These are phyloP conservation scores for Lipomyces japonicus DNA, from an alignment of 805 yeast genomes.

Conservation along the genomic window DNA sequence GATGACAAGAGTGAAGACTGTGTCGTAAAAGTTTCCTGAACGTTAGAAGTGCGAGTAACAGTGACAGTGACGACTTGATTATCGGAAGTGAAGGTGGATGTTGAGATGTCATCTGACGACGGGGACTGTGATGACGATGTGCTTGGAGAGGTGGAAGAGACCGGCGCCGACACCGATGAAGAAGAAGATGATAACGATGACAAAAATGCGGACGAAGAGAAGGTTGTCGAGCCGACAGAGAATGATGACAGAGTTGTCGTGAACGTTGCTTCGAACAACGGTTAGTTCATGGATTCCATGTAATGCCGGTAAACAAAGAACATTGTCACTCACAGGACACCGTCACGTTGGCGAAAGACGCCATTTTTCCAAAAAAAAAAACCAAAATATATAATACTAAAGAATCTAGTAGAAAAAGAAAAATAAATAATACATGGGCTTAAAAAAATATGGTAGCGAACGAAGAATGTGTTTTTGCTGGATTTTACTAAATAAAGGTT, in stretches of 20 bases:
- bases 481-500: no score
- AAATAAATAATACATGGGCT: no score
- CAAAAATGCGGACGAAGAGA: conserved; percentile 9
- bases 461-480: no score
- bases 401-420: no score
- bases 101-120: background rate
- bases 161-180: background rate
- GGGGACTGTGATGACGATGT: background rate
- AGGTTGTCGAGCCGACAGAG: conserved; percentile 1
- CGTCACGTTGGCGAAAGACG: no score
- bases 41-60: conserved; percentile 17
- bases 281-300: no score
- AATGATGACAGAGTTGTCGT: background rate
- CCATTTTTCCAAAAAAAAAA: no score
- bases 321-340: no score
- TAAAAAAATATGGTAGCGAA: no score
- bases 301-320: no score
- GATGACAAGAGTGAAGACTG: background rate
- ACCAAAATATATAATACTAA: no score
- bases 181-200: background rate
- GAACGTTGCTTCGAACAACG: background rate
- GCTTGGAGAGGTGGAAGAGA: background rate
- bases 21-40: background rate
- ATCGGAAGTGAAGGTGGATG: conserved; percentile 8
- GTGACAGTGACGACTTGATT: conserved; percentile 17